These are phyloP conservation scores for Colletotrichum coccodes DNA, from an alignment of 2,329 filamentous ascomycete species.

Conservation along the genomic window DNA sequence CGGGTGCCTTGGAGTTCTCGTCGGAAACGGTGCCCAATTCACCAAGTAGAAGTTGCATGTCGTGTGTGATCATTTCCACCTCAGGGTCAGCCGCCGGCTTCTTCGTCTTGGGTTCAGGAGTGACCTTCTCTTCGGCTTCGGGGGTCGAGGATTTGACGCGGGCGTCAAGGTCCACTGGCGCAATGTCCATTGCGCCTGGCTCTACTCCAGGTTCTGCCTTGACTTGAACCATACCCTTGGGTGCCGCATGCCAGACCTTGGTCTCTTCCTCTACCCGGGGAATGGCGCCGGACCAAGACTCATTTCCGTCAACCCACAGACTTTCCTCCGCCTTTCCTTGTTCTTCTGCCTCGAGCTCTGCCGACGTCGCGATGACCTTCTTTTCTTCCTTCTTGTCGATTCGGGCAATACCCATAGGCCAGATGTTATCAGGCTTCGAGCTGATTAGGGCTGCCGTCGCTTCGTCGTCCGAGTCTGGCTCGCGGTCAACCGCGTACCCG, in stretches of 20 bases:
- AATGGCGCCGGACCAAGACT: constrained; percentile 40
- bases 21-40: constrained; percentile 51
- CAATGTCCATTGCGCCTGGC: constrained; percentile 45
- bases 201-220: constrained; percentile 58
- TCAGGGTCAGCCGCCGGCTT: constrained; percentile 47
- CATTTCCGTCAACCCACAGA: constrained; percentile 53
- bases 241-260: constrained; percentile 57
- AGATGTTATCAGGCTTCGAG: constrained; percentile 38
- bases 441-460: constrained; percentile 35
- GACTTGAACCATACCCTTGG: constrained; percentile 47
- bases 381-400: constrained; percentile 64
- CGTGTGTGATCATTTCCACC: constrained; percentile 49
- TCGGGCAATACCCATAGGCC: constrained; percentile 68
- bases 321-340: constrained; percentile 57
- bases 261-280: constrained; percentile 43
- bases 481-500: constrained; percentile 45
- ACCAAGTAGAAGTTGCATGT: constrained; percentile 53
- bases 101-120: constrained; percentile 39
- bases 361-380: constrained; percentile 65
- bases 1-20: constrained; percentile 33
- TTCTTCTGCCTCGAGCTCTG: constrained; percentile 66
- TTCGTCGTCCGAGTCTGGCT: constrained; percentile 36
- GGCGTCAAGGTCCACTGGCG: constrained; percentile 54
- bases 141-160: constrained; percentile 36
- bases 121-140: constrained; percentile 38